Evolutionary conservation across 1,284 basidiomycete species (phyloP).

Genomic region (Pseudozyma sp.): DNA sequence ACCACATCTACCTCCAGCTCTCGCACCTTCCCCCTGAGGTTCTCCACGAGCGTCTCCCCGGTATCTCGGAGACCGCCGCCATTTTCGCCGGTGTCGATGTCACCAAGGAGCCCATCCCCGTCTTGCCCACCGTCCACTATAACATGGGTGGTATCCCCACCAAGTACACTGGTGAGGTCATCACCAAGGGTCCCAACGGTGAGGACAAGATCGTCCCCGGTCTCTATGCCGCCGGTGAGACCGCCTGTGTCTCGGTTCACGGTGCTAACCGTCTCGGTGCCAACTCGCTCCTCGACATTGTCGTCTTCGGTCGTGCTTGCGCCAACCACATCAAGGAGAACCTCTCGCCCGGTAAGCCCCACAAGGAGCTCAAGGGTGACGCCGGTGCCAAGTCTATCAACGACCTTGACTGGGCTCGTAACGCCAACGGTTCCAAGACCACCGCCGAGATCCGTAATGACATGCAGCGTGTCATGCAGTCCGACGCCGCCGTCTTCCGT

Average conservation of each 20-base stretch:
- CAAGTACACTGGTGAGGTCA: conserved; percentile 95
- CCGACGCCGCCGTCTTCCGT: conserved; percentile 74
- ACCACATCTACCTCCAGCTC: conserved; percentile 96
- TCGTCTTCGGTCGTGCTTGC: conserved; percentile 98
- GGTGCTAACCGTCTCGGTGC: conserved; percentile 99
- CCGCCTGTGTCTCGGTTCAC: conserved; percentile 98
- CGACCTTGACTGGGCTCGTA: conserved; percentile 88
- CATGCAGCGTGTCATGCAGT: conserved; percentile 99
- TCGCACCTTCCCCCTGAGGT: conserved; percentile 96
- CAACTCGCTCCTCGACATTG: conserved; percentile 98
- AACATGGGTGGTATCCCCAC: conserved; percentile 98
- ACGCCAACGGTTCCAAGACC: conserved; percentile 79
- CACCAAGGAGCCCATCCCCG: conserved; percentile 89
- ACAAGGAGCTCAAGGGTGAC: conserved; percentile 88
- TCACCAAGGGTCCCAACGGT: conserved; percentile 76
- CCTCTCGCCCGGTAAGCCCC: conserved; percentile 87
- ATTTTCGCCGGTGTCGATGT: conserved; percentile 99
- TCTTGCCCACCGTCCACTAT: conserved; percentile 71
- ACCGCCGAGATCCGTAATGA: conserved; percentile 91
- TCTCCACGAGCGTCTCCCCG: conserved; percentile 95
- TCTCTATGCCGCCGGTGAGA: conserved; percentile 97
- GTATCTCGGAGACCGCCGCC: conserved; percentile 99
- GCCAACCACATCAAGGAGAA: conserved; percentile 97
- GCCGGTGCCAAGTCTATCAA: conserved; percentile 88
- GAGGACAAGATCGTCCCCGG: conserved; percentile 96